Evolutionary conservation across 2,329 filamentous ascomycete genomes (phyloP).

Genomic region (Microdochium paspali): DNA sequence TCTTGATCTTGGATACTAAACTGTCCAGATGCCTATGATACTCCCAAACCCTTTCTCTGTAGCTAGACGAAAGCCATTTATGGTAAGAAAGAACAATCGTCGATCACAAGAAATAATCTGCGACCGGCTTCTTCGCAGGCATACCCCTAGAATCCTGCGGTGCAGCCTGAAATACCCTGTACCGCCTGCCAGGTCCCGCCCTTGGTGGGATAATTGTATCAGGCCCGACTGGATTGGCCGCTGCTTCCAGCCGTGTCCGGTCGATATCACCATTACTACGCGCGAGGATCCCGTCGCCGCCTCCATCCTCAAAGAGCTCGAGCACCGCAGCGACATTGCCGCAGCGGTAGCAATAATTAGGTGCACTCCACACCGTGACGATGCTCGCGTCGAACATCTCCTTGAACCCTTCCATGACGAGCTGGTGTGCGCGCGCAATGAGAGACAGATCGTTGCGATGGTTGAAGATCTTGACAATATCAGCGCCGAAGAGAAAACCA

Average conservation of each 20-base stretch:
- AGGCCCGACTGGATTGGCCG: slow-evolving; percentile 23
- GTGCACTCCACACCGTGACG: slow-evolving; percentile 97
- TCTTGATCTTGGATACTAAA: no score
- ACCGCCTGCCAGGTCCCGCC: slow-evolving; percentile 74
- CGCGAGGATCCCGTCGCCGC: slow-evolving; percentile 60
- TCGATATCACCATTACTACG: slow-evolving; percentile 63
- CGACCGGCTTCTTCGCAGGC: slow-evolving; percentile 97
- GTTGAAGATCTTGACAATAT: slow-evolving; percentile 95
- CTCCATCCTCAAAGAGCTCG: slow-evolving; percentile 80
- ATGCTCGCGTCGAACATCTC: slow-evolving; percentile 97
- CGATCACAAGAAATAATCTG: slow-evolving; percentile 79
- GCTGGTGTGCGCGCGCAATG: slow-evolving; percentile 88
- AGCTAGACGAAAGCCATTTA: no score
- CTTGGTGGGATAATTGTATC: slow-evolving; percentile 34
- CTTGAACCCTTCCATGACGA: slow-evolving; percentile 99
- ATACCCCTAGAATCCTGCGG: slow-evolving; percentile 94
- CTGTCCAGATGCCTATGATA: no score
- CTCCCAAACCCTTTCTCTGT: no score
- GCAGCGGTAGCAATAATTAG: slow-evolving; percentile 94
- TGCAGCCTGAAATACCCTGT: slow-evolving; percentile 92
- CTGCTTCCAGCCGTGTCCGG: slow-evolving; percentile 31
- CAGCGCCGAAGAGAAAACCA: slow-evolving; percentile 88
- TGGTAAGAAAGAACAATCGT: no score
- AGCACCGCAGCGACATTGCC: slow-evolving; percentile 93
- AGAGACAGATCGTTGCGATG: slow-evolving; percentile 85